These are phyloP conservation scores for Colletotrichum lindemuthianum DNA, from an alignment of 2,329 filamentous ascomycete genomes.

Conservation along the genomic window DNA sequence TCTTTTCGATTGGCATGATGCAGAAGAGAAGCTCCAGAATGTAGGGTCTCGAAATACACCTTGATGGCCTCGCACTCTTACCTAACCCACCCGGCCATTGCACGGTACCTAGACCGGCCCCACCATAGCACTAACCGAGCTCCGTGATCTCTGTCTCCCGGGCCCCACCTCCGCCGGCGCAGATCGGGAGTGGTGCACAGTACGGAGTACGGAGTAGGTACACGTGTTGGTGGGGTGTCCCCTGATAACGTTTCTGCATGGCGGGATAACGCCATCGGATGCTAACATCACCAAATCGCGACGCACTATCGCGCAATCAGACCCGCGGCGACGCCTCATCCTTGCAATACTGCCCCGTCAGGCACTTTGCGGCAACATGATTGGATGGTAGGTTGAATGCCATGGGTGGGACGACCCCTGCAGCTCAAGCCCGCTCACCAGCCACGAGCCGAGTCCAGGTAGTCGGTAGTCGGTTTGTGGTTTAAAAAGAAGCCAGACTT, in stretches of 20 bases:
- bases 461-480: constrained; percentile 6
- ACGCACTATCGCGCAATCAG: not conserved
- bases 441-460: constrained; percentile 13
- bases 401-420: constrained; percentile 7
- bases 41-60: constrained; percentile 22
- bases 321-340: constrained; percentile 1
- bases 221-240: too few relatives aligned
- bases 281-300: constrained; percentile 17
- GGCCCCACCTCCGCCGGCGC: constrained; percentile 4
- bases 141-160: not conserved
- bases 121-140: constrained; percentile 2
- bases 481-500: constrained; percentile 19
- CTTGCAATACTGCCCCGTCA: constrained; percentile 31
- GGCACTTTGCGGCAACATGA: constrained; percentile 19
- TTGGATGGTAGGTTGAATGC: constrained; percentile 2
- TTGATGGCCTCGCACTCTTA: constrained; percentile 7
- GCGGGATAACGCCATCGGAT: constrained; percentile 30
- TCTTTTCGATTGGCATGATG: not conserved
- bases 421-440: not conserved
- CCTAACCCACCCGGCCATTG: not conserved
- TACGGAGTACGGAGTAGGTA: too few relatives aligned
- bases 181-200: too few relatives aligned
- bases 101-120: not conserved
- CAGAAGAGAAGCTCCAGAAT: not conserved
- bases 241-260: not conserved